Evolutionary conservation across 805 yeast genomes (phyloP).

Genomic region (Ogataea minuta): DNA sequence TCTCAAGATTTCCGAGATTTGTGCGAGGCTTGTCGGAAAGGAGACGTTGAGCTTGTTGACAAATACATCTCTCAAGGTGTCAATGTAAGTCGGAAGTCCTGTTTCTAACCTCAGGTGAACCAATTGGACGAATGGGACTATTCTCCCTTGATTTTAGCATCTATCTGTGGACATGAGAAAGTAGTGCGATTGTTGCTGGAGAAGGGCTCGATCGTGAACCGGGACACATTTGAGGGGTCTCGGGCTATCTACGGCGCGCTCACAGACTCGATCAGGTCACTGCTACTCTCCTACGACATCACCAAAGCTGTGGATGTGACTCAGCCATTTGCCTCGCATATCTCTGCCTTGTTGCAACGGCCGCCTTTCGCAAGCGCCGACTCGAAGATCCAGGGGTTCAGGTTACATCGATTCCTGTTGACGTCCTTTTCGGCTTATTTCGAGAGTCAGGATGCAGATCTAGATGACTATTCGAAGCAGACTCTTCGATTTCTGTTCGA

Average conservation of each 20-base stretch:
- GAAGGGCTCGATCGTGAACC: slow-evolving; percentile 73
- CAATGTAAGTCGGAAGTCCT: slow-evolving; percentile 33
- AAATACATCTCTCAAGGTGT: slow-evolving; percentile 52
- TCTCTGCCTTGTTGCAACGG: slow-evolving; percentile 44
- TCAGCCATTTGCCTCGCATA: slow-evolving; percentile 73
- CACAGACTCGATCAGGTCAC: slow-evolving; percentile 59
- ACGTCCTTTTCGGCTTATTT: slow-evolving; percentile 24
- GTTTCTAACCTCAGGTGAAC: slow-evolving; percentile 28
- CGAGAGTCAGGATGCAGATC: neutral
- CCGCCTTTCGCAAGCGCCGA: slow-evolving; percentile 35
- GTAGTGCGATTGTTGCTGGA: slow-evolving; percentile 60
- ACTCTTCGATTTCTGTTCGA: slow-evolving; percentile 35
- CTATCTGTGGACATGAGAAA: slow-evolving; percentile 69
- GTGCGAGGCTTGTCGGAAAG: slow-evolving; percentile 65
- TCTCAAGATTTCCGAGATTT: slow-evolving; percentile 43
- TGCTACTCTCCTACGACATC: slow-evolving; percentile 59
- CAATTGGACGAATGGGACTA: slow-evolving; percentile 70
- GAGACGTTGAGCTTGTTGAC: slow-evolving; percentile 66
- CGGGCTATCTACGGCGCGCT: slow-evolving; percentile 76
- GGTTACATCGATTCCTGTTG: slow-evolving; percentile 43
- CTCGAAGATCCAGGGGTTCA: slow-evolving; percentile 27
- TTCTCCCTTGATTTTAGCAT: slow-evolving; percentile 70
- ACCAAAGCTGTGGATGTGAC: slow-evolving; percentile 63
- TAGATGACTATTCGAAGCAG: slow-evolving; percentile 22
- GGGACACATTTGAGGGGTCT: slow-evolving; percentile 81